A percentile compares a stretch with the other conserved stretches of the same genome.
These are phyloP conservation scores for Leccinum griseonigrum DNA, from an alignment of 1,284 basidiomycete genomes.

Conservation along the genomic window DNA sequence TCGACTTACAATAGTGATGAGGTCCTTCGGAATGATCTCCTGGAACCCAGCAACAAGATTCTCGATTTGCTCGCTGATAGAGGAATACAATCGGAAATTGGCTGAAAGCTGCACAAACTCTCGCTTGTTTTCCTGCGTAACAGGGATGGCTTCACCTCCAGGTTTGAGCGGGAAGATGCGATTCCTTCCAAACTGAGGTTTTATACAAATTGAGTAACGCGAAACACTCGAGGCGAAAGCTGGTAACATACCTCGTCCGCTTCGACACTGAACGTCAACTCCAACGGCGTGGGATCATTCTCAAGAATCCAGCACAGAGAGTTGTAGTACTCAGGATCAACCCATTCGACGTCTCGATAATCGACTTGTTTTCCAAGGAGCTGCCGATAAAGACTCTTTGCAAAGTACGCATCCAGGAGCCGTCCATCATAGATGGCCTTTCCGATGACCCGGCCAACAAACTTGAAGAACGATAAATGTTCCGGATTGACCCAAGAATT, in stretches of 20 bases:
- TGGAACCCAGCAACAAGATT: slow-evolving; percentile 91
- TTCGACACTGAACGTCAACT: slow-evolving; percentile 88
- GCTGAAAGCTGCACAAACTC: slow-evolving; percentile 95
- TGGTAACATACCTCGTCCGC: slow-evolving; percentile 78
- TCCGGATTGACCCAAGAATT: slow-evolving; percentile 93
- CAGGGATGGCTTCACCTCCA: slow-evolving; percentile 76
- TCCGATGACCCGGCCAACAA: slow-evolving; percentile 96
- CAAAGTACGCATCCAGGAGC: slow-evolving; percentile 97
- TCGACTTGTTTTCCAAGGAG: slow-evolving; percentile 90
- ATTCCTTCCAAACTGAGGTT: slow-evolving; percentile 77
- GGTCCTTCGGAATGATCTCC: slow-evolving; percentile 90
- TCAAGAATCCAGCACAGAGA: slow-evolving; percentile 90
- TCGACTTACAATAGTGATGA: slow-evolving; percentile 69
- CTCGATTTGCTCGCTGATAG: slow-evolving; percentile 96
- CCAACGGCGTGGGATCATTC: slow-evolving; percentile 83
- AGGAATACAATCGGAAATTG: slow-evolving; percentile 90
- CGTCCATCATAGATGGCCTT: slow-evolving; percentile 96
- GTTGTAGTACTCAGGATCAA: slow-evolving; percentile 96
- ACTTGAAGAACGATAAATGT: slow-evolving; percentile 97
- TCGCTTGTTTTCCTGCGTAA: slow-evolving; percentile 94
- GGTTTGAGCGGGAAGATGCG: slow-evolving; percentile 86
- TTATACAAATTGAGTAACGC: slow-evolving; percentile 3
- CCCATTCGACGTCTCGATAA: slow-evolving; percentile 92
- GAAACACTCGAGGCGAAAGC: neutral
- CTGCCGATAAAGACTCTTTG: slow-evolving; percentile 91